Conservation (phyloP, 345 rosid genomes). For the Arabidopsis suecica region DNA sequence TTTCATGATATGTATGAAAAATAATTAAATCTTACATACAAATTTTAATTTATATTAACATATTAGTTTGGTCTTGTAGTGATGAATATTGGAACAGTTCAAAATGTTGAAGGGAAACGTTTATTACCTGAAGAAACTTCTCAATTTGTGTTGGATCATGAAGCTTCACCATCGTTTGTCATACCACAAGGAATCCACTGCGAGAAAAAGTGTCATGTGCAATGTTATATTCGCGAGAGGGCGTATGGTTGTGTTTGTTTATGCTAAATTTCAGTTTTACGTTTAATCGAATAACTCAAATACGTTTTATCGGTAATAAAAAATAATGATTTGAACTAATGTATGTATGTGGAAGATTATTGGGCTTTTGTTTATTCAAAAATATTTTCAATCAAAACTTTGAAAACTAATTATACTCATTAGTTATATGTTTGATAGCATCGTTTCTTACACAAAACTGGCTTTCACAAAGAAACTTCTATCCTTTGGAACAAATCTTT, state of each 20-base stretch:
- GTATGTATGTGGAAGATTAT: no score
- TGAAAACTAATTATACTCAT: no score
- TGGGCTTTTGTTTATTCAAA: no score
- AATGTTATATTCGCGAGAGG: neutral
- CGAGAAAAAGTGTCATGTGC: neutral
- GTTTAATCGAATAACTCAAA: neutral
- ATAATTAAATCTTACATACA: neutral
- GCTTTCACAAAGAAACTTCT: neutral
- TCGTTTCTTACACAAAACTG: neutral
- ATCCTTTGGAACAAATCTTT: conserved; percentile 9
- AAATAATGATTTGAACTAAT: no score
- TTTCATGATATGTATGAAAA: neutral
- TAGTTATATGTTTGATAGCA: neutral
- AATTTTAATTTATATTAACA: neutral
- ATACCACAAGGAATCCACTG: neutral
- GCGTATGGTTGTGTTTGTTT: neutral
- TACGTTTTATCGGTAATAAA: no score
- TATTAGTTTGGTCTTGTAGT: neutral
- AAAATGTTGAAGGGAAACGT: conserved; percentile 10
- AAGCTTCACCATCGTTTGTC: neutral
- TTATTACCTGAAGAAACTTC: neutral
- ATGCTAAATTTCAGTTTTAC: neutral
- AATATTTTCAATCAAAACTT: no score
- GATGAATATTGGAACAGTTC: neutral
- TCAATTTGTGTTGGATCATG: neutral